Evolutionary conservation across 352 stramenopile genomes (phyloP).

Genomic region (Globisporangium rhizosaccharum): DNA sequence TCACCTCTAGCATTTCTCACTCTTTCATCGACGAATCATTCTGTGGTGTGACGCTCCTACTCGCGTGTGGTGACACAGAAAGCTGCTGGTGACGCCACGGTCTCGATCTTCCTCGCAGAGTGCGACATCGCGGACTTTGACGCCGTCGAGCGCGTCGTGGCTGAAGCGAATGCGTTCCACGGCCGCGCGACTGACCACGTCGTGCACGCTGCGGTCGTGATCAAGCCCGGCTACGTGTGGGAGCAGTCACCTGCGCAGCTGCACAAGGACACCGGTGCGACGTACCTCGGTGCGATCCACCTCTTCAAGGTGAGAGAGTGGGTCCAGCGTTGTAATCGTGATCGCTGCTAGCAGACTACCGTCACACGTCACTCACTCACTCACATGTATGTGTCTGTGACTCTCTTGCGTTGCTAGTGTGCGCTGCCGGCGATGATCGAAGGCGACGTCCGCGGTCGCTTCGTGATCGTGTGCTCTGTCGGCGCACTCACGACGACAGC

Average conservation of each 20-base stretch:
- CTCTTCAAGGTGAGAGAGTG: constrained; percentile 13
- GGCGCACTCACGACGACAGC: constrained; percentile 52
- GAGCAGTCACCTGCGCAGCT: constrained; percentile 43
- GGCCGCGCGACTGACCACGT: constrained; percentile 51
- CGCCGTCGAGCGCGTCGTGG: constrained; percentile 31
- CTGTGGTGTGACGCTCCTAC: constrained; percentile 5
- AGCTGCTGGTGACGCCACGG: too few species aligned
- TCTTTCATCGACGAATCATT: background rate
- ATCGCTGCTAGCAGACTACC: too few species aligned
- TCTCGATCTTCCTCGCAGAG: constrained; percentile 20
- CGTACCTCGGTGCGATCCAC: constrained; percentile 59
- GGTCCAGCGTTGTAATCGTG: too few species aligned
- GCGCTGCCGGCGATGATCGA: constrained; percentile 58
- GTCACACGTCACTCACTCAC: too few species aligned
- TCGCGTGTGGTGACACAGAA: too few species aligned
- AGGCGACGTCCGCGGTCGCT: constrained; percentile 24
- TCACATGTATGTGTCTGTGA: too few species aligned
- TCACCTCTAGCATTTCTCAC: too few species aligned
- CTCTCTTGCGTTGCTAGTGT: constrained; percentile 18
- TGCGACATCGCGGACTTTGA: constrained; percentile 37
- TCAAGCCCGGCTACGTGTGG: constrained; percentile 39
- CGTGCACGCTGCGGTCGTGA: constrained; percentile 33
- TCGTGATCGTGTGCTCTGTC: constrained; percentile 41
- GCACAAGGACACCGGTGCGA: constrained; percentile 44
- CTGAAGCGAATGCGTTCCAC: constrained; percentile 52